phyloP scores from a whole-genome alignment of 1,284 basidiomycete genomes.

The Heterobasidion parviporum region DNA sequence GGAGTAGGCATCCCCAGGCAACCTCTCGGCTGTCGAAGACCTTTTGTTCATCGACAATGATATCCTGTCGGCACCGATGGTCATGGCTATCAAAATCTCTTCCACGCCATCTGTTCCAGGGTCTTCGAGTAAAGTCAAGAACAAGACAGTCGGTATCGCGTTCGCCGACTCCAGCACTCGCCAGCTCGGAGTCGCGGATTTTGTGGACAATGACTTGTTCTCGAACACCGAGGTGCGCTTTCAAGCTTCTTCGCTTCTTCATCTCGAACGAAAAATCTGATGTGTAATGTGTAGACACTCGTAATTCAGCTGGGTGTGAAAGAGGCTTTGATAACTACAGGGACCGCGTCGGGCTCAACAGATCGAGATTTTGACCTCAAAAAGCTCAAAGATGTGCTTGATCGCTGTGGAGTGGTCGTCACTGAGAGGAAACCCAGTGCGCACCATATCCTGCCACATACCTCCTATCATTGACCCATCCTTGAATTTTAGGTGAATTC shows the following conservation, averaged over 20 bases:
- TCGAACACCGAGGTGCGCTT: constrained; percentile 83
- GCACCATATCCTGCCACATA: constrained; percentile 16
- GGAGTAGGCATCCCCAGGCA: constrained; percentile 87
- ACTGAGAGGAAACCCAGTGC: constrained; percentile 82
- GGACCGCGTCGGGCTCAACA: constrained; percentile 59
- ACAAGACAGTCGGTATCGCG: constrained; percentile 61
- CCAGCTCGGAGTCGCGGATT: constrained; percentile 77
- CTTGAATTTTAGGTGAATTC: constrained; percentile 64
- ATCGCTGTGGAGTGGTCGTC: constrained; percentile 86
- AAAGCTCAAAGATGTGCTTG: constrained; percentile 79
- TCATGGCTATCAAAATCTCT: constrained; percentile 82
- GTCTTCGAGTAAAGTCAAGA: constrained; percentile 37
- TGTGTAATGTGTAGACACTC: constrained; percentile 54
- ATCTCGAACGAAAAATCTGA: neutral
- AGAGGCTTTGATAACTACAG: constrained; percentile 74
- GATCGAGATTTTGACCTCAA: constrained; percentile 82
- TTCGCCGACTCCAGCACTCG: constrained; percentile 73
- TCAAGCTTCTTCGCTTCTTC: neutral
- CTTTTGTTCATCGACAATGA: constrained; percentile 85
- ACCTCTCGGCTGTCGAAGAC: constrained; percentile 90
- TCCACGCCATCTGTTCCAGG: constrained; percentile 38
- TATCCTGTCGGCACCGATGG: constrained; percentile 79
- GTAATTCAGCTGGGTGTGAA: constrained; percentile 96
- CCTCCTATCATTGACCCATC: neutral
- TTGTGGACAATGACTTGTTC: constrained; percentile 92